Percentiles rank a stretch among this genome's conserved stretches.
phyloP scores from a whole-genome alignment of 139 green algal species.

The Chara braunii region DNA sequence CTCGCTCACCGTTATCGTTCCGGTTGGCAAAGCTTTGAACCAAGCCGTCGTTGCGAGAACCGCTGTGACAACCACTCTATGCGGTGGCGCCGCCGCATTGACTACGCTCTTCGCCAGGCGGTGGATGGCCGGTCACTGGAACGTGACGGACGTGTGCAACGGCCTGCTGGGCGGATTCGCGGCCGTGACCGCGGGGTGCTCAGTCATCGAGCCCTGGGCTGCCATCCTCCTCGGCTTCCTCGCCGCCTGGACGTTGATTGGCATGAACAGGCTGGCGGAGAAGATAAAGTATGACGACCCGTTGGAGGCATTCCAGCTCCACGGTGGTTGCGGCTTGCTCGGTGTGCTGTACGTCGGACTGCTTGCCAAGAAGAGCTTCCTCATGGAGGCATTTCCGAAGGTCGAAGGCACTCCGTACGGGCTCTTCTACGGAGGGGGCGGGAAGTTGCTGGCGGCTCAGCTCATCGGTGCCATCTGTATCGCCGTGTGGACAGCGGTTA shows the following conservation, averaged over 20 bases:
- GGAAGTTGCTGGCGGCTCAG: slow-evolving; percentile 45
- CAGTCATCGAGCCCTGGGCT: slow-evolving; percentile 37
- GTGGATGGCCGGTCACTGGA: slow-evolving; percentile 25
- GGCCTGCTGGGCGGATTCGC: slow-evolving; percentile 31
- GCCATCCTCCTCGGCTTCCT: slow-evolving; percentile 43
- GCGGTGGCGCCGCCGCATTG: slow-evolving; percentile 48
- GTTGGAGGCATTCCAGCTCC: slow-evolving; percentile 62
- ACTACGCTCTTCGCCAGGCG: slow-evolving; percentile 45
- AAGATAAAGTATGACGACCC: slow-evolving; percentile 61
- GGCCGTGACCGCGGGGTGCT: slow-evolving; percentile 25
- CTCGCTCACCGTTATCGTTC: no score
- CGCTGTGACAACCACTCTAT: slow-evolving; percentile 65
- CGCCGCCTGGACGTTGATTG: slow-evolving; percentile 38
- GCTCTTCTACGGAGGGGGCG: slow-evolving; percentile 40
- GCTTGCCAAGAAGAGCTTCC: slow-evolving; percentile 46
- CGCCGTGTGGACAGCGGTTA: slow-evolving; percentile 50
- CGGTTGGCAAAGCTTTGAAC: no score
- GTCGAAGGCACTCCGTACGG: slow-evolving; percentile 21
- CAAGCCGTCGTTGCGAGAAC: slow-evolving; percentile 37
- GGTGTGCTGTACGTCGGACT: slow-evolving; percentile 37
- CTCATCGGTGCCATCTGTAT: slow-evolving; percentile 60
- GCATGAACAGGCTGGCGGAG: slow-evolving; percentile 25
- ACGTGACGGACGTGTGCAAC: slow-evolving; percentile 38
- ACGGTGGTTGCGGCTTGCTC: slow-evolving; percentile 59
- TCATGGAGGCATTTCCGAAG: slow-evolving; percentile 35